Percentiles rank a stretch among this genome's conserved stretches.
Evolutionary conservation across 352 stramenopile species (phyloP).

Genomic region (Pythium pyrilobum): DNA sequence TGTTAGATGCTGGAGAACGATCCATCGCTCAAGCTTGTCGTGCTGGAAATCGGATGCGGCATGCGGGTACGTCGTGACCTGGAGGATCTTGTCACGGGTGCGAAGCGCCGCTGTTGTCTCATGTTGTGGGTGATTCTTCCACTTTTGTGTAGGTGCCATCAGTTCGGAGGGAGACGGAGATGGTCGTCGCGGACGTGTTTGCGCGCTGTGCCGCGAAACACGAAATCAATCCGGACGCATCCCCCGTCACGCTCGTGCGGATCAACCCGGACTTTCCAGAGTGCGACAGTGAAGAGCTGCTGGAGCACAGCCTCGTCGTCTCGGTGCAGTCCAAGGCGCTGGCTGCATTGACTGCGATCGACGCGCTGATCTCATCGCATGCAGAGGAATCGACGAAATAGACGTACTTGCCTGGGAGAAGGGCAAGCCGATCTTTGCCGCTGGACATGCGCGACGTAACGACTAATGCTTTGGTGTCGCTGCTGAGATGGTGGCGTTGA

Average conservation of each 20-base stretch:
- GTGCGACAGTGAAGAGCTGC: constrained; percentile 47
- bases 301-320: constrained; percentile 36
- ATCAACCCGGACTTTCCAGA: constrained; percentile 68
- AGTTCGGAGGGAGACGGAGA: constrained; percentile 72
- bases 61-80: constrained; percentile 54
- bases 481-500: constrained; percentile 31
- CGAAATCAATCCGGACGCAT: not conserved
- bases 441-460: too few species aligned
- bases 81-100: too few species aligned
- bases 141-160: constrained; percentile 55
- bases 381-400: not conserved
- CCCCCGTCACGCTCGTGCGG: constrained; percentile 60
- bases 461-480: not conserved
- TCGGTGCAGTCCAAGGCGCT: constrained; percentile 47
- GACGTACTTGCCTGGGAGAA: not conserved
- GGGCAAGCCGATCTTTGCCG: too few species aligned
- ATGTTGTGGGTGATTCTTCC: too few species aligned
- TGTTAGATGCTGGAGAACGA: constrained; percentile 65
- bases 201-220: constrained; percentile 27
- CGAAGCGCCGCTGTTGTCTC: not conserved
- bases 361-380: constrained; percentile 21
- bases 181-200: constrained; percentile 73
- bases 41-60: constrained; percentile 83
- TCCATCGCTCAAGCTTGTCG: constrained; percentile 49
- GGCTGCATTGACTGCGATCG: constrained; percentile 50